Evolutionary conservation across 768 basidiomycete species (phyloP).

Genomic region (Termitomyces heimii): DNA sequence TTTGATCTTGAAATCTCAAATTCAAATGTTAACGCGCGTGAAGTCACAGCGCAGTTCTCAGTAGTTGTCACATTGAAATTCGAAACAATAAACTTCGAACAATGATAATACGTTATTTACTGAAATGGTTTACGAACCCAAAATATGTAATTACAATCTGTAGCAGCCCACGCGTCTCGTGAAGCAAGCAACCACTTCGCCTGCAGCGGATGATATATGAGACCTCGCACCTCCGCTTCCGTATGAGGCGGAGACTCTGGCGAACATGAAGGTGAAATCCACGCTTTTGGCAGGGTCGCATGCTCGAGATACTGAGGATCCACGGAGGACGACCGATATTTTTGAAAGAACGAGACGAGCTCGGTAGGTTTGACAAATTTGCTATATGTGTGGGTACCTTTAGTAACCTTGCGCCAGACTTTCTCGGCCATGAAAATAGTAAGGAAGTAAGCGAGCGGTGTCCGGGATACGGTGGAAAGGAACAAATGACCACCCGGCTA

Average conservation of each 20-base stretch:
- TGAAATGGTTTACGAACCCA: conserved; percentile 71
- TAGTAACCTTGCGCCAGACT: conserved; percentile 69
- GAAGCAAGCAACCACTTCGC: conserved; percentile 69
- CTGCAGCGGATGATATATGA: conserved; percentile 68
- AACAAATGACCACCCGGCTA: conserved; percentile 96
- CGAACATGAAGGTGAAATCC: conserved; percentile 50
- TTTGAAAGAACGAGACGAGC: conserved; percentile 75
- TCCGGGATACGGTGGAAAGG: conserved; percentile 90
- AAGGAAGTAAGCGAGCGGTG: conserved; percentile 42
- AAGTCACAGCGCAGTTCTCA: too few relatives aligned
- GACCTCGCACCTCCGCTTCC: conserved; percentile 76
- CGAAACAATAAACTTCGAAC: neutral
- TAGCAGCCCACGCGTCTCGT: conserved; percentile 46
- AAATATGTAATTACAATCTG: conserved; percentile 75
- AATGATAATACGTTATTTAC: neutral
- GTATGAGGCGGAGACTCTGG: conserved; percentile 47
- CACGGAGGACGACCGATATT: conserved; percentile 32
- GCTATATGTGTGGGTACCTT: conserved; percentile 86
- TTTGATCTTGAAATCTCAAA: too few relatives aligned
- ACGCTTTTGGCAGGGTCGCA: conserved; percentile 28
- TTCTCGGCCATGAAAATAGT: conserved; percentile 72
- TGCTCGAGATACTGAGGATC: conserved; percentile 7
- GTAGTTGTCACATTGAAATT: too few relatives aligned
- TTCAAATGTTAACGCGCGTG: too few relatives aligned
- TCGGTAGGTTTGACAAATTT: conserved; percentile 90